Base-by-base conservation (phyloP, 805 yeast species). In the Yamadazyma scolyti region DNA sequence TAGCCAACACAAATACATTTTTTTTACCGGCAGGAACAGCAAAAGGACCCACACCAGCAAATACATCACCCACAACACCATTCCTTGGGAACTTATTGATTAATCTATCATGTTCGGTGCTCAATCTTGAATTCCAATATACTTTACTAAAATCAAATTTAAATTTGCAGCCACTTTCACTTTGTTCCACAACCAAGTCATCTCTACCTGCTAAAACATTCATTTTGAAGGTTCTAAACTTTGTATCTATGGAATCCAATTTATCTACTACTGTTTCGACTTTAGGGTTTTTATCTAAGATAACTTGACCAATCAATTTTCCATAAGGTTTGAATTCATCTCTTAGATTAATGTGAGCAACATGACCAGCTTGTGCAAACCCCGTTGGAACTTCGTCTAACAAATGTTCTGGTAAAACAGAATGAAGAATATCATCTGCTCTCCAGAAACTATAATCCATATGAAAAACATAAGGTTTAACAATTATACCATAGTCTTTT, bases 41-140 rank as follows among this genome's bases (percentile, higher is more conserved):
- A 64, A 94, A 93, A 4, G 99, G 99, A 0, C 99, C 99, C 2
- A 93, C 97, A 27, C 99, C 99, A 1, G 96, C 97, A 77, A 94
- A 85, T 0, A 88, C 97, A 62, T 93, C 99, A 47, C 87, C 86
- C 0, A 94, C 83, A 5, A 87, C 83, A 37, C 82, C 82, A 7
- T 82, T 82, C 4, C 74, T 66, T 24, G 72, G 46, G 46, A 84
- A 82, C 36, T 65, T 67, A 1, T 60, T 52, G 3, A 93, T 81
- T 25, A 93, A 60, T 37, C 97, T 67, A 27, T 79, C 90, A 56
- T 93, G 99, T 49, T 93, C 99, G 1, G 96, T 85, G 44, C 88
- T 90, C 30, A 93, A 67, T 44, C 98, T 73, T 10, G 97, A 86
- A 54, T 93, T 93, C 99, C 99, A 93, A 58, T 94, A 93, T 4